Evolutionary conservation across 139 green algal species (phyloP), one percentile per base, ranked within the genome.

Genomic region (Tetradesmus obliquus): DNA sequence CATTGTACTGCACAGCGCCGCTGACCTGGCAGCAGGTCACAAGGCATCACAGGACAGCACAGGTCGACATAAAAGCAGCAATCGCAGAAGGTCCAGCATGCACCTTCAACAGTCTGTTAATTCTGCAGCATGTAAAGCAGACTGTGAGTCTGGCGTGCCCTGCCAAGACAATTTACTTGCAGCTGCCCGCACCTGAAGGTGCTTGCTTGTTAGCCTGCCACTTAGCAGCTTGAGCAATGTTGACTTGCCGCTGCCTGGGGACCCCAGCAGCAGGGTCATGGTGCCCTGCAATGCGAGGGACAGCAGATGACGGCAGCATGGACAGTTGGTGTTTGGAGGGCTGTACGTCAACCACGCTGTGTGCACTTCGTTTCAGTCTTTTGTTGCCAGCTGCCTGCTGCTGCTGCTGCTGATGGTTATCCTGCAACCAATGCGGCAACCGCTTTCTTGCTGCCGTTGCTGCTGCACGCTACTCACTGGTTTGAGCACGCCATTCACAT

Each of bases 201-300:
- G 53, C 7, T 66, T 82, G 85, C 87, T 66, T 4, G 85, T 91
- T 0, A 91, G 55, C 54, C 87, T 81, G 71, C 87, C 87, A 9
- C 22, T 79, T 5, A 91, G 55, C 20, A 84, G 54, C 87, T 91
- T 91, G 8, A 85, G 87, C 72, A 91, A 20, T 10, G 87, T 91
- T 22, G 51, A 76, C 55, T 91, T 91, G 87, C 87, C 87, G 19
- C 54, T 53, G 87, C 72, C 87, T 24, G 87, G 87, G 1, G 54
- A 74, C 3, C 87, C 87, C 20, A 91, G 72, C 72, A 91, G 74
- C 71, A 91, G 74, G 1, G 87, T 91, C 87, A 91, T 79, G 54
- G 69, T 84, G 74, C 87, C 87, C 87, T 91, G 87, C 22, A 85
- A 3, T 7, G n/a, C 74, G 22, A 19, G 74, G 7, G 74, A n/a